Percentiles rank a stretch among this genome's conserved stretches.
Evolutionary conservation across 2,329 filamentous ascomycete species (phyloP).

Genomic region (Claviceps sp.): DNA sequence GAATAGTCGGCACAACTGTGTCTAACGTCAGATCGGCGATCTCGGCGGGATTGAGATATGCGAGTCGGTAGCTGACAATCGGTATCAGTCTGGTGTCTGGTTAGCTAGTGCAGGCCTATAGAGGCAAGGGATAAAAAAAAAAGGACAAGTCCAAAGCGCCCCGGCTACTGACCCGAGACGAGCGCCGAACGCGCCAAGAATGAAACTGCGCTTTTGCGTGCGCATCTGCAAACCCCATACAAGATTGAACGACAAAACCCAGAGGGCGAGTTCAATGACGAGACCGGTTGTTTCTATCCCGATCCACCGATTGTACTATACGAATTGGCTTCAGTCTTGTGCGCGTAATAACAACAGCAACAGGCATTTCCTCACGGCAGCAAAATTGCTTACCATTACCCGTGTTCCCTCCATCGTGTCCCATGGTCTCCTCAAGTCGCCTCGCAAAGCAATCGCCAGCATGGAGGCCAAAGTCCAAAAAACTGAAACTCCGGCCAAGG

Average conservation of each 20-base stretch:
- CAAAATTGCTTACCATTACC: background rate
- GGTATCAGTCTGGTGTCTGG: background rate
- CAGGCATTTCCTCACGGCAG: background rate
- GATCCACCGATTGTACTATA: conserved; percentile 3
- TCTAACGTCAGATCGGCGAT: conserved; percentile 1
- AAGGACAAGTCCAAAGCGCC: background rate
- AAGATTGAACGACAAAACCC: conserved; percentile 4
- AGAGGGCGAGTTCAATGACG: conserved; percentile 3
- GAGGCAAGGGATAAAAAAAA: too few relatives aligned
- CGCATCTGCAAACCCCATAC: conserved; percentile 6
- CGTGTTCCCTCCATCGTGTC: background rate
- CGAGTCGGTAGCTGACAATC: conserved; percentile 3
- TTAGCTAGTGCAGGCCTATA: too few relatives aligned
- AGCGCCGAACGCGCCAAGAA: conserved; percentile 6
- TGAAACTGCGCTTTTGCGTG: background rate
- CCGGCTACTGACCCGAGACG: conserved; percentile 1
- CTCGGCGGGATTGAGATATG: background rate
- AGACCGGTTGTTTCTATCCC: conserved; percentile 4
- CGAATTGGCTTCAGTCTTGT: background rate
- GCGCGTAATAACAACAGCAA: background rate
- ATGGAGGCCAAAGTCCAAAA: conserved; percentile 4
- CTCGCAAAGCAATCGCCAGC: background rate
- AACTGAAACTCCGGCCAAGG: background rate
- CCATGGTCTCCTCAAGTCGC: background rate
- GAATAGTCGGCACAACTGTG: conserved; percentile 3